Conservation (phyloP, 176 grass and related monocot species). For the Neostapfia colusana region DNA sequence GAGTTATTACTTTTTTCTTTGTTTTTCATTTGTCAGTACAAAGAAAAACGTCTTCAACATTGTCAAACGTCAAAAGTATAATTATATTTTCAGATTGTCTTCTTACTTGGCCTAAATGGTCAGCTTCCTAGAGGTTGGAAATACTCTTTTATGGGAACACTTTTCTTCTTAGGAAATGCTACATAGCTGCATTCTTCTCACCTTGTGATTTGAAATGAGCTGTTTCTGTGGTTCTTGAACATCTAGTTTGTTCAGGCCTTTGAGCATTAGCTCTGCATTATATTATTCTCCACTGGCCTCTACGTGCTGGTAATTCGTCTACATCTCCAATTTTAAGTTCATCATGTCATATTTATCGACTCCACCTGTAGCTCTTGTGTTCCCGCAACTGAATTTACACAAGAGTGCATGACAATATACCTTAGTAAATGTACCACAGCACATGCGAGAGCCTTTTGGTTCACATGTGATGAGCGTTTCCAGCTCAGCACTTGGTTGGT, state of each 20-base stretch:
- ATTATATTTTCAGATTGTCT: constrained; percentile 7
- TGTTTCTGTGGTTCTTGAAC: constrained; percentile 4
- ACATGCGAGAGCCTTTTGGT: constrained; percentile 39
- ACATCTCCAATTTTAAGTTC: constrained; percentile 9
- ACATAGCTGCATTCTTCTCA: constrained; percentile 4
- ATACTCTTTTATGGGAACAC: constrained; percentile 3
- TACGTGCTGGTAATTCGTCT: not conserved
- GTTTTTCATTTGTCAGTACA: constrained; percentile 3
- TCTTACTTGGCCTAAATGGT: constrained; percentile 14
- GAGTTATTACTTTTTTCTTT: constrained; percentile 20
- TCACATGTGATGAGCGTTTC: constrained; percentile 38
- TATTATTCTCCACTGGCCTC: constrained; percentile 1
- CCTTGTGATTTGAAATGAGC: constrained; percentile 14
- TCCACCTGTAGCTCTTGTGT: not conserved
- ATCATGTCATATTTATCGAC: not conserved
- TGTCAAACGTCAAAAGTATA: constrained; percentile 11
- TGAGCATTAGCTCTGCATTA: constrained; percentile 8
- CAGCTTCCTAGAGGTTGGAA: constrained; percentile 21
- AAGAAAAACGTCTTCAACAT: constrained; percentile 3
- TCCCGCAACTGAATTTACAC: constrained; percentile 24
- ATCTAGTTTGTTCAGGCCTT: constrained; percentile 12
- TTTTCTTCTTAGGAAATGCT: constrained; percentile 7
- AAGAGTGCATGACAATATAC: constrained; percentile 1
- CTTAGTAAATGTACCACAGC: constrained; percentile 30
- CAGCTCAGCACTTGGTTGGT: constrained; percentile 41